These are phyloP conservation scores for Trametes sp. DNA, from an alignment of 1,284 basidiomycete genomes.

Conservation along the genomic window DNA sequence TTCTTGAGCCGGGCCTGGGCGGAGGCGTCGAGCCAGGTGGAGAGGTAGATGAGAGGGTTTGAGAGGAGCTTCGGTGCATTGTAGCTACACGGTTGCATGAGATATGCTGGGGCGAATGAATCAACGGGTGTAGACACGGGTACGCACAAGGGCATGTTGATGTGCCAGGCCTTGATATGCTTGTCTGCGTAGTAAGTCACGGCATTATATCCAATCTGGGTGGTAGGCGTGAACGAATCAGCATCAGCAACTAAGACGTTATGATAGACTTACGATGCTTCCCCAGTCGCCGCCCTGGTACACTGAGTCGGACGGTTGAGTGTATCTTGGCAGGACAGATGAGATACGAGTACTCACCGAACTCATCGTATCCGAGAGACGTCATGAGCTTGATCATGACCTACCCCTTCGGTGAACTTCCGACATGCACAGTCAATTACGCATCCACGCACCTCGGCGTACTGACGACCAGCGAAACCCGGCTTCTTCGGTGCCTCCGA, in stretches of 20 bases:
- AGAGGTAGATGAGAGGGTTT: conserved; percentile 39
- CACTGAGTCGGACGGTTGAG: conserved; percentile 39
- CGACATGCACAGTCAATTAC: background rate
- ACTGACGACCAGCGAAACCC: conserved; percentile 41
- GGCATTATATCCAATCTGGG: background rate
- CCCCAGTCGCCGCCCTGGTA: conserved; percentile 48
- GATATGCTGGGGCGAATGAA: background rate
- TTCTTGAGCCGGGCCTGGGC: conserved; percentile 37
- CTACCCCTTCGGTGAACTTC: too few relatives aligned
- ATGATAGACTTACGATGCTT: conserved; percentile 38
- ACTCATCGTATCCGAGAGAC: conserved; percentile 53
- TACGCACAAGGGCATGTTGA: conserved; percentile 7
- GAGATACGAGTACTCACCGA: conserved; percentile 49
- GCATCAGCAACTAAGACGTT: too few relatives aligned
- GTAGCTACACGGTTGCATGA: too few relatives aligned
- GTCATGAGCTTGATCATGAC: conserved; percentile 54
- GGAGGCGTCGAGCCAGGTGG: conserved; percentile 33
- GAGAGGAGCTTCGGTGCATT: conserved; percentile 29
- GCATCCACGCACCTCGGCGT: conserved; percentile 29
- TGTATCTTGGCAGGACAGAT: too few relatives aligned
- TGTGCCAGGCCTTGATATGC: conserved; percentile 22
- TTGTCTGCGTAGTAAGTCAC: conserved; percentile 24
- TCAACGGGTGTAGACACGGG: background rate
- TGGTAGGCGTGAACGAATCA: background rate
- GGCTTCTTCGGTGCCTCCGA: conserved; percentile 49